These are phyloP conservation scores for Sabuloglossum arenarium DNA, from an alignment of 495 filamentous ascomycete species.

Conservation along the genomic window DNA sequence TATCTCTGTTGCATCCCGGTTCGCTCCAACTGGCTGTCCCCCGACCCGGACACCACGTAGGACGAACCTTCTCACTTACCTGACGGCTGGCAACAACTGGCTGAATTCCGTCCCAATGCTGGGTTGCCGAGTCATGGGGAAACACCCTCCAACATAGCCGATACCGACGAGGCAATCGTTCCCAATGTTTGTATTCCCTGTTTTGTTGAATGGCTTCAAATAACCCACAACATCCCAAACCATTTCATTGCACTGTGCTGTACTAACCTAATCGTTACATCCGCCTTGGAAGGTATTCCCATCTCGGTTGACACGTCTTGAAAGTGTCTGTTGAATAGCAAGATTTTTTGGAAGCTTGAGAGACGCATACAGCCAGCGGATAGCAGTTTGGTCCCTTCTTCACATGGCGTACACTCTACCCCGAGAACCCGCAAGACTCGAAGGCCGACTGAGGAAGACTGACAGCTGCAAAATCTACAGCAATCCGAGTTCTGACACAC, in stretches of 20 bases:
- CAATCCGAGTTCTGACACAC: conserved; percentile 27
- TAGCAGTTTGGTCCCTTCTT: not conserved
- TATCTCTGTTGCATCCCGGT: not conserved
- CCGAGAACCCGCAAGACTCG: not conserved
- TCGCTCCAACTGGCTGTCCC: not conserved
- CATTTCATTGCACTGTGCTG: not conserved
- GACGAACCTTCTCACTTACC: not conserved
- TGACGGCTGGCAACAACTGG: not conserved
- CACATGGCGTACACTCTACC: not conserved
- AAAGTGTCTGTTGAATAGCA: not conserved
- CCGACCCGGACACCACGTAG: not conserved
- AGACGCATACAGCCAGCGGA: not conserved
- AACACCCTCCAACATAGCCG: not conserved
- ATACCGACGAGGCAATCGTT: not conserved
- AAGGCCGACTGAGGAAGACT: not conserved
- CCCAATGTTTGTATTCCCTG: not conserved
- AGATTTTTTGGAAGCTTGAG: not conserved
- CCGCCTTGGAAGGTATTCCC: not conserved
- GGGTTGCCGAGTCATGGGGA: not conserved
- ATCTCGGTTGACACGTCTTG: not conserved
- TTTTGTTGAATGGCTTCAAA: not conserved
- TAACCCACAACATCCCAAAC: not conserved
- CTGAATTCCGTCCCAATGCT: not conserved
- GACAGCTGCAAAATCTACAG: conserved; percentile 13
- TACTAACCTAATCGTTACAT: not conserved